Percentiles rank a stretch among this genome's conserved stretches.
phyloP scores from a whole-genome alignment of 208 protist genomes.

The Wallacemonas sp. region DNA sequence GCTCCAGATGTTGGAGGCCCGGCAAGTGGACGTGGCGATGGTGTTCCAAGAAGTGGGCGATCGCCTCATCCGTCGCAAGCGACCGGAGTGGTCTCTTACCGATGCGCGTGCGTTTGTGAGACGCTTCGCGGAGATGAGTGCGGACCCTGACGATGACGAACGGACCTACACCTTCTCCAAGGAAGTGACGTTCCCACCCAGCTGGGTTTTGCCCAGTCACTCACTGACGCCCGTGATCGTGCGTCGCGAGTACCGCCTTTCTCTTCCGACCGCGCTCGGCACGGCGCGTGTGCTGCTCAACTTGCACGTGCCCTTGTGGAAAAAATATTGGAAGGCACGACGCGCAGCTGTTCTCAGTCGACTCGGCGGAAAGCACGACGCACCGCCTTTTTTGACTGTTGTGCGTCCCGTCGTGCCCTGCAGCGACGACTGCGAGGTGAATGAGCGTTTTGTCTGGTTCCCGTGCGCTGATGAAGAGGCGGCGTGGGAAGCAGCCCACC shows the following conservation, averaged over 20 bases:
- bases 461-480: slow-evolving; percentile 47
- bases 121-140: slow-evolving; percentile 48
- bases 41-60: slow-evolving; percentile 56
- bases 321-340: slow-evolving; percentile 56
- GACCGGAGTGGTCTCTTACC: slow-evolving; percentile 50
- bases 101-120: slow-evolving; percentile 62
- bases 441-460: slow-evolving; percentile 66
- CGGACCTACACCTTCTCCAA: slow-evolving; percentile 44
- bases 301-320: slow-evolving; percentile 57
- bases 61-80: slow-evolving; percentile 58
- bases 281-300: slow-evolving; percentile 42
- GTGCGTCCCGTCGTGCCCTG: slow-evolving; percentile 35
- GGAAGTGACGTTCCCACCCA: slow-evolving; percentile 38
- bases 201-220: slow-evolving; percentile 37
- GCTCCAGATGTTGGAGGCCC: background rate
- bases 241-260: slow-evolving; percentile 25
- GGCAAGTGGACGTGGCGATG: slow-evolving; percentile 31
- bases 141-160: slow-evolving; percentile 28
- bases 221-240: slow-evolving; percentile 35
- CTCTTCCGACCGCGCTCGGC: slow-evolving; percentile 4
- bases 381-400: slow-evolving; percentile 28
- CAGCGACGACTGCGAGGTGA: slow-evolving; percentile 66
- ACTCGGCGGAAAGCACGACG: slow-evolving; percentile 31
- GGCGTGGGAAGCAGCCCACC: slow-evolving; percentile 51
- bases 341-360: slow-evolving; percentile 39